Percentiles rank a stretch among this genome's conserved stretches.
These are phyloP conservation scores for Capsicum chinense DNA, from an alignment of 257 asterid genomes.

Conservation along the genomic window DNA sequence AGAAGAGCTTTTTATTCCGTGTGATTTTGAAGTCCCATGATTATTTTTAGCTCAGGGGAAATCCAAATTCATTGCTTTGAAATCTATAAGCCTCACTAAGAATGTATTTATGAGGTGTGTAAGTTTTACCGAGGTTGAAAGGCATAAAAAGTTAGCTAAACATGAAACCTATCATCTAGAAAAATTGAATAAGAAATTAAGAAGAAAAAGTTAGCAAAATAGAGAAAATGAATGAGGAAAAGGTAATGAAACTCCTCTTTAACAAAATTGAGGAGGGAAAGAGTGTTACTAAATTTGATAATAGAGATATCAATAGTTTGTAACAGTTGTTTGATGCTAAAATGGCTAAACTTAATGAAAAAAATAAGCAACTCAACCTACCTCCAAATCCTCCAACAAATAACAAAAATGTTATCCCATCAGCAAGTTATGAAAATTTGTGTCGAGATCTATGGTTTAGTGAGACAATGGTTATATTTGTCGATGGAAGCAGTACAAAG, in stretches of 20 bases:
- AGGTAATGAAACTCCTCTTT: slow-evolving; percentile 40
- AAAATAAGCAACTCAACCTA: neutral
- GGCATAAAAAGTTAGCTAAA: slow-evolving; percentile 44
- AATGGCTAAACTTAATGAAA: too few relatives aligned
- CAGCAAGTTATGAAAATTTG: neutral
- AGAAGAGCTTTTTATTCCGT: slow-evolving; percentile 46
- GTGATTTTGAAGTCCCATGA: slow-evolving; percentile 41
- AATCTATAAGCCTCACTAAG: slow-evolving; percentile 36
- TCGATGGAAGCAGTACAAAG: too few relatives aligned
- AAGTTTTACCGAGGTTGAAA: slow-evolving; percentile 36
- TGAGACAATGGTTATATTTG: neutral
- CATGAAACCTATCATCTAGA: slow-evolving; percentile 45
- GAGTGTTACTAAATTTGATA: slow-evolving; percentile 39
- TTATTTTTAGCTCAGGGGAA: slow-evolving; percentile 36
- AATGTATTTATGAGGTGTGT: slow-evolving; percentile 37
- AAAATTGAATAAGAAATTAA: slow-evolving; percentile 29
- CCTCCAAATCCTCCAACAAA: neutral
- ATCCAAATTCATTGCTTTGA: slow-evolving; percentile 41
- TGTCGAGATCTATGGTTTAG: neutral
- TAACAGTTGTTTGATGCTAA: neutral
- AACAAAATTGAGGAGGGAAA: slow-evolving; percentile 39
- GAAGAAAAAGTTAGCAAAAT: slow-evolving; percentile 30
- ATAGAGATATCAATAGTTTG: slow-evolving; percentile 40
- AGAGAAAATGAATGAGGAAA: slow-evolving; percentile 39
- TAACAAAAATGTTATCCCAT: neutral